Evolutionary conservation across 176 grass and related monocot species (phyloP).

Genomic region (Oryza meyeriana): DNA sequence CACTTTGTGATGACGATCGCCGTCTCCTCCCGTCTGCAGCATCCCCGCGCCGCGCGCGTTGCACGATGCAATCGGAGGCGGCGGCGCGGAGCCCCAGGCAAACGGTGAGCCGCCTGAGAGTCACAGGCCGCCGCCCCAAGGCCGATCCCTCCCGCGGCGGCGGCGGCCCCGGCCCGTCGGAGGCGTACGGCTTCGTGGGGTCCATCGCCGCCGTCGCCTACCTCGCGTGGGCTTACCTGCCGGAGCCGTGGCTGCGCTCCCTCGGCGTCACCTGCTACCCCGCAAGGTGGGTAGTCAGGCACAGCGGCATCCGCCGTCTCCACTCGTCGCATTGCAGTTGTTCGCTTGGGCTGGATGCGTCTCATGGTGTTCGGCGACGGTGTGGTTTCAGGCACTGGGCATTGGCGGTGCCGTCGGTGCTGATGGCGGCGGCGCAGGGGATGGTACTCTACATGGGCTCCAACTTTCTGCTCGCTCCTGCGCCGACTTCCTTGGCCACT

Average conservation of each 20-base stretch:
- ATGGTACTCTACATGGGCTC: conserved; percentile 50
- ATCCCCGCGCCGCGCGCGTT: too few species aligned
- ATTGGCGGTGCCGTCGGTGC: conserved; percentile 47
- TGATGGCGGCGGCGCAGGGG: conserved; percentile 28
- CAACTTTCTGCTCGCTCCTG: conserved; percentile 44
- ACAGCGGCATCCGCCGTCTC: too few species aligned
- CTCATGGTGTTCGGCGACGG: too few species aligned
- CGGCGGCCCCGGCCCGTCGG: neutral
- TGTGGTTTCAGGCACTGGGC: conserved; percentile 45
- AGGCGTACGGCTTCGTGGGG: conserved; percentile 84
- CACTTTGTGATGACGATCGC: too few species aligned
- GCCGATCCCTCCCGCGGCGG: neutral
- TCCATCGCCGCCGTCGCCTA: conserved; percentile 60
- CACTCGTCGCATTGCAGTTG: neutral
- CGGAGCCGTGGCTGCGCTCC: conserved; percentile 47
- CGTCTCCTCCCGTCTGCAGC: too few species aligned
- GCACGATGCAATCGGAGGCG: too few species aligned
- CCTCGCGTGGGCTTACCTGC: conserved; percentile 67
- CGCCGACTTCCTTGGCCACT: conserved; percentile 38
- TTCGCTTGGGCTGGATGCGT: neutral
- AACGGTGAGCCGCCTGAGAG: conserved; percentile 20
- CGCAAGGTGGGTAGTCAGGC: conserved; percentile 37
- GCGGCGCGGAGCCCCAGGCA: conserved; percentile 44
- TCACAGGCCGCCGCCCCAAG: conserved; percentile 31
- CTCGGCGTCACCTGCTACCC: conserved; percentile 76